Evolutionary conservation across 352 stramenopile species (phyloP), one percentile per base, ranked within the genome.

Genomic region (Globisporangium nagaii): DNA sequence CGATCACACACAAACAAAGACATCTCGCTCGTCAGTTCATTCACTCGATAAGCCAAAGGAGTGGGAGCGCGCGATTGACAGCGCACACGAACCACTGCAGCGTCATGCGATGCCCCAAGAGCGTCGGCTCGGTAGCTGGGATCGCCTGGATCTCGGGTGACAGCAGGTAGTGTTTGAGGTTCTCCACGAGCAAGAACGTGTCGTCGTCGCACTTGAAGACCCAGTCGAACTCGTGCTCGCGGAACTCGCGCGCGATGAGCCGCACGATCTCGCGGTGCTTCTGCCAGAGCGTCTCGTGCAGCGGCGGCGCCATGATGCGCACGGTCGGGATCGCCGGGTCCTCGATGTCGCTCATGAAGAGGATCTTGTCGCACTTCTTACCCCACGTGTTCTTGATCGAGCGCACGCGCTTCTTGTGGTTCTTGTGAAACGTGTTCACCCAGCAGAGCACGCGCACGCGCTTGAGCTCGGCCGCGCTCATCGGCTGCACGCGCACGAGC

Each of bases 171-270:
- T 56, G 58, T 61, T 89, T 88, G 34, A 95, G 73, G 62, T 95
- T 95, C 57, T 95, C 85, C 67, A 93, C 84, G 36, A 95, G 51
- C 13, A 92, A 41, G 52, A 90, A 93, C 17, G 85, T 95, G 57
- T 95, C 85, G 70, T 95, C 85, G 63, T 95, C 85, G 54, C 80
- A 90, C 58, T 93, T 95, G 62, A 90, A 91, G 52, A 95, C 68
- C 82, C 83, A 95, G 62, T 95, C 80, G 44, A 90, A 94, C 24
- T 88, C 63, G 17, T 65, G 62, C 25, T 84, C 67, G 9, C 48
- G 43, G 50, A 75, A 91, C 56, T 94, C 84, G 40, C 69, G 74
- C 44, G 78, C 49, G 3, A 94, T 50, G n/a, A 86, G 50, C 10
- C 78, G 81, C 40, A 94, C 78, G 35, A 90, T 82, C 65, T 90